A percentile compares a stretch with the other conserved stretches of the same genome.
Conservation (phyloP, 345 rosid genomes). For the Syzygium aqueum region DNA sequence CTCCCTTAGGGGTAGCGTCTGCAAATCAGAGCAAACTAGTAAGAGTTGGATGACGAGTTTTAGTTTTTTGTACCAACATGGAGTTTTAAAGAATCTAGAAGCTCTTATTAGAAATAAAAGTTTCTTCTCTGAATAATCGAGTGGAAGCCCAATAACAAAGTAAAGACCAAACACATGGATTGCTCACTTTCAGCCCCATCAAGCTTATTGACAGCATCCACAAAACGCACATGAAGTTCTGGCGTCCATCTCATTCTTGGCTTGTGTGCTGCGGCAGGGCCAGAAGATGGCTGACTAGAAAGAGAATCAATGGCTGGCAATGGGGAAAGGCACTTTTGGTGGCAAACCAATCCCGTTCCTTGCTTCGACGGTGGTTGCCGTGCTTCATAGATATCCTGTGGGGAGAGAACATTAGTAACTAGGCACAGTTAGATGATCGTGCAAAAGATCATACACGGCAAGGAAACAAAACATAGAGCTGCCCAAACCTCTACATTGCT, state of each 20-base stretch:
- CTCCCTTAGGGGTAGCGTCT: slow-evolving; percentile 95
- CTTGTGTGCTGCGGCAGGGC: slow-evolving; percentile 32
- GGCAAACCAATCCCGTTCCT: slow-evolving; percentile 9
- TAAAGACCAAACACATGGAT: background rate
- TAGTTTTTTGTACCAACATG: background rate
- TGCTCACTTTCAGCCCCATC: slow-evolving; percentile 91
- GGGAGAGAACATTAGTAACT: background rate
- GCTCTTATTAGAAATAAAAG: background rate
- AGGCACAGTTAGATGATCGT: background rate
- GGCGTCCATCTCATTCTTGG: slow-evolving; percentile 96
- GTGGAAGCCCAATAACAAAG: background rate
- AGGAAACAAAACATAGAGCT: slow-evolving; percentile 6
- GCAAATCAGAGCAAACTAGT: slow-evolving; percentile 17
- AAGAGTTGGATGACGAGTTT: background rate
- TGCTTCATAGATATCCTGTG: slow-evolving; percentile 66
- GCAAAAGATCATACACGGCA: background rate
- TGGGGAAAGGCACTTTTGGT: slow-evolving; percentile 18
- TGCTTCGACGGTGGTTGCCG: slow-evolving; percentile 29
- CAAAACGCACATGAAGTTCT: slow-evolving; percentile 68
- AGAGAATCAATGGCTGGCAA: slow-evolving; percentile 27
- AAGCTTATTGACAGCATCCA: slow-evolving; percentile 64
- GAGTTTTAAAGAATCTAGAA: background rate
- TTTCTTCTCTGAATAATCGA: background rate
- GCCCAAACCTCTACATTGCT: background rate
- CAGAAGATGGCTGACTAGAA: slow-evolving; percentile 37